phyloP scores from a whole-genome alignment of 176 grass and related monocot species.

The Oryza glumipatula region DNA sequence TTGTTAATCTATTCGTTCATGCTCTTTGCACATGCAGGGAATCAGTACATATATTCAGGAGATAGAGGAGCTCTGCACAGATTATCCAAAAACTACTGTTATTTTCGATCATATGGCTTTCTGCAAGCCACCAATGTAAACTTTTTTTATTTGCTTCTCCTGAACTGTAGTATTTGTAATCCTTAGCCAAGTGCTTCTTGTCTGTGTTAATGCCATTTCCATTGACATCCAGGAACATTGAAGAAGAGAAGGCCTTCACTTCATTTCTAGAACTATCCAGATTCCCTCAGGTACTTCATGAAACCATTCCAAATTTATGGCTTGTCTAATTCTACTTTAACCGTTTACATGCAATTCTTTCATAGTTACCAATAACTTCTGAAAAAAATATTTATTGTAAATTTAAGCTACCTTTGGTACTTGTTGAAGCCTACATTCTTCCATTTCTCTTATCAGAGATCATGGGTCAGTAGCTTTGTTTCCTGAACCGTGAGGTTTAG shows the following conservation, averaged over 20 bases:
- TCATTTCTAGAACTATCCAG: conserved; percentile 70
- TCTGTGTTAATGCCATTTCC: conserved; percentile 26
- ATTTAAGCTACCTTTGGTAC: conserved; percentile 10
- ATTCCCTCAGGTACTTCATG: conserved; percentile 74
- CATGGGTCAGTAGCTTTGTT: not conserved
- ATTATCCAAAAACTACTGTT: conserved; percentile 71
- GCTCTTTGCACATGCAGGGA: conserved; percentile 48
- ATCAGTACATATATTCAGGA: conserved; percentile 66
- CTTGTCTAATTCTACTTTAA: not conserved
- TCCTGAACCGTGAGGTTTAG: not conserved
- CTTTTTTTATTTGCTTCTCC: conserved; percentile 1
- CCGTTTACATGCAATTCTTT: not conserved
- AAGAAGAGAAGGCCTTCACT: conserved; percentile 61
- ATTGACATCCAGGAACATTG: conserved; percentile 56
- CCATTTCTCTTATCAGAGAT: conserved; percentile 7
- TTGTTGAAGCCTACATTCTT: not conserved
- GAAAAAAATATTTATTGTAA: not conserved
- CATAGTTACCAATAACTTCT: conserved; percentile 12
- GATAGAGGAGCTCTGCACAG: conserved; percentile 76
- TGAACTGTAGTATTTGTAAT: conserved; percentile 9
- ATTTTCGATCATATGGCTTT: conserved; percentile 90
- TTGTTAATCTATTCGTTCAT: conserved; percentile 10
- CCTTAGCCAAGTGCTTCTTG: not conserved
- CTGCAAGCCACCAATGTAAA: conserved; percentile 85
- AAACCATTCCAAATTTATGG: conserved; percentile 9